Percentiles rank a stretch among this genome's conserved stretches.
These are phyloP conservation scores for Austroboletus eburneus DNA, from an alignment of 768 basidiomycete genomes.

Conservation along the genomic window DNA sequence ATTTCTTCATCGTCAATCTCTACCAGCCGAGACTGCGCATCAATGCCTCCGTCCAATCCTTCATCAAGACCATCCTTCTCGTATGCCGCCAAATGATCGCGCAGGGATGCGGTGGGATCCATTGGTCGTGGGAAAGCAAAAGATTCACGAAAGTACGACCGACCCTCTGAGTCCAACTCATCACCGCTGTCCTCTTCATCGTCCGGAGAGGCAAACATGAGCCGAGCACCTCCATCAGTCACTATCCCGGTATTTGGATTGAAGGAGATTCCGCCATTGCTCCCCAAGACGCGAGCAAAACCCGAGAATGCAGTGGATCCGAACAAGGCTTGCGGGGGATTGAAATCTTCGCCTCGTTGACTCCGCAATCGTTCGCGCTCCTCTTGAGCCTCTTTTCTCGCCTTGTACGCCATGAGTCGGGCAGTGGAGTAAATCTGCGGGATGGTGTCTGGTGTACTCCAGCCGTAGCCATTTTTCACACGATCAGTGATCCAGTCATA, in stretches of 20 bases:
- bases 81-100: constrained; percentile 59
- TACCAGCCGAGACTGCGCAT: constrained; percentile 21
- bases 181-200: constrained; percentile 60
- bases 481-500: constrained; percentile 83
- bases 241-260: constrained; percentile 50
- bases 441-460: constrained; percentile 66
- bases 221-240: constrained; percentile 39
- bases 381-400: constrained; percentile 55
- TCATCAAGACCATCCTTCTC: constrained; percentile 42
- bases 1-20: constrained; percentile 35
- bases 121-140: constrained; percentile 42
- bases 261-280: constrained; percentile 64
- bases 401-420: constrained; percentile 60
- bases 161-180: constrained; percentile 34
- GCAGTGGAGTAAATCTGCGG: constrained; percentile 74
- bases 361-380: constrained; percentile 39
- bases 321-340: constrained; percentile 23
- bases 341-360: constrained; percentile 34
- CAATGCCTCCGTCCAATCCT: constrained; percentile 15
- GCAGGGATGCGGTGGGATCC: constrained; percentile 55
- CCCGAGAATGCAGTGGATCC: constrained; percentile 39
- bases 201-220: constrained; percentile 62
- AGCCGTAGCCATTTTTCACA: constrained; percentile 71
- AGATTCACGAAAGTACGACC: constrained; percentile 49
- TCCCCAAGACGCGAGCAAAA: constrained; percentile 53